Conservation (phyloP, 257 asterid genomes). For the Eucommia ulmoides region DNA sequence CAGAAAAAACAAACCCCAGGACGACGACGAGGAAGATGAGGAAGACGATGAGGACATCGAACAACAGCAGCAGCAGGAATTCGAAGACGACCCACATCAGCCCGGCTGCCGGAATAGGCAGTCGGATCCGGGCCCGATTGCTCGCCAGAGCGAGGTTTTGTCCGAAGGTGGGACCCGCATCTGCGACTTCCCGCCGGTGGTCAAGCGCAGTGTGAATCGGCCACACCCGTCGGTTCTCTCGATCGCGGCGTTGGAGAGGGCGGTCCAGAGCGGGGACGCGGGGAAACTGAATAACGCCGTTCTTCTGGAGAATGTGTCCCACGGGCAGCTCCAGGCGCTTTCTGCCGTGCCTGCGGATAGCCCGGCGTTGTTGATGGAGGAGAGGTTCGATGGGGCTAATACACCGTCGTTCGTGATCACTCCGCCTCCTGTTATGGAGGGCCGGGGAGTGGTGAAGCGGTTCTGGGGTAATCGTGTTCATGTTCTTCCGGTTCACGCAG, state of each 20-base stretch:
- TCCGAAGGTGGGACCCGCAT: conserved; percentile 39
- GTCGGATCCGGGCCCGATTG: conserved; percentile 30
- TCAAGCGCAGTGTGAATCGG: conserved; percentile 50
- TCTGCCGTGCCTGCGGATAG: conserved; percentile 66
- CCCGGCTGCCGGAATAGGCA: conserved; percentile 18
- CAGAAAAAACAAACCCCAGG: conserved; percentile 46
- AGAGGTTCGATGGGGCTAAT: conserved; percentile 47
- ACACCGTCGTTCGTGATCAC: conserved; percentile 36
- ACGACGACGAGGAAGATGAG: conserved; percentile 60
- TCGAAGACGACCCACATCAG: conserved; percentile 21
- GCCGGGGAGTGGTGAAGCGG: conserved; percentile 60
- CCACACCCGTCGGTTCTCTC: conserved; percentile 71
- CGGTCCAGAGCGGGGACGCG: conserved; percentile 43
- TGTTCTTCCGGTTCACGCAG: conserved; percentile 86
- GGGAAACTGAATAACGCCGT: conserved; percentile 25
- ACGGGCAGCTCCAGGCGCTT: conserved; percentile 82
- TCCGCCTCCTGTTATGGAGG: conserved; percentile 69
- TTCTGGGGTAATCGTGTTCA: conserved; percentile 73
- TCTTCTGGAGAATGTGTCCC: conserved; percentile 72
- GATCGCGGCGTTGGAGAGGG: conserved; percentile 58
- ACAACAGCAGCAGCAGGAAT: conserved; percentile 41
- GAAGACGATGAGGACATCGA: conserved; percentile 84
- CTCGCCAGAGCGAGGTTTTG: conserved; percentile 49
- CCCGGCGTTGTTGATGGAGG: conserved; percentile 26
- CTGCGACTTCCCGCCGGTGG: conserved; percentile 57